Evolutionary conservation across 805 yeast genomes (phyloP).

Genomic region (Metschnikowia bowlesiae): DNA sequence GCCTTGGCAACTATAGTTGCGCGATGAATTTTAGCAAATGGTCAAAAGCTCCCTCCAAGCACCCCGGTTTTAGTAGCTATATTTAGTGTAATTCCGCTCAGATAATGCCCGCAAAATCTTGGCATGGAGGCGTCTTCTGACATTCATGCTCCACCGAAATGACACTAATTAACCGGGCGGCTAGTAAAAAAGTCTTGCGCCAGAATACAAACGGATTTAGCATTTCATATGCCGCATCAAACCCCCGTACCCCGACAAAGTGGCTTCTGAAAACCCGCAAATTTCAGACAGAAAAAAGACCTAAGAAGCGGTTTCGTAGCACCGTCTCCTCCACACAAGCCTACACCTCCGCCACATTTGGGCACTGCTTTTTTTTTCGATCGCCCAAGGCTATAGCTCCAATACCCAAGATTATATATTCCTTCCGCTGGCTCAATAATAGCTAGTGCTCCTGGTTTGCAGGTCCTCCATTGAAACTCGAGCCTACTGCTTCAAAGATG

Average conservation of each 20-base stretch:
- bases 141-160: not conserved
- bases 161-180: no score
- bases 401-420: not conserved
- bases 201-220: not conserved
- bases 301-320: not conserved
- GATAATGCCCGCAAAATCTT: no score
- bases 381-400: not conserved
- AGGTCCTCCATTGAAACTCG: not conserved
- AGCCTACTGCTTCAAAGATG: slow-evolving; percentile 17
- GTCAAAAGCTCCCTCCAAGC: no score
- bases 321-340: not conserved
- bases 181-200: not conserved
- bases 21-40: no score
- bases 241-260: slow-evolving; percentile 4
- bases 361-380: not conserved
- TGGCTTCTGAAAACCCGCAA: slow-evolving; percentile 3
- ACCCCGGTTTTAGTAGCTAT: no score
- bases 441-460: not conserved
- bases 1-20: no score
- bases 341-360: not conserved
- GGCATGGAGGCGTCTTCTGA: no score
- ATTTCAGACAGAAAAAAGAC: slow-evolving; percentile 1
- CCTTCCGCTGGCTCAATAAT: not conserved
- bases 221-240: slow-evolving; percentile 1
- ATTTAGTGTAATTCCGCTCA: no score